Percentiles rank a stretch among this genome's conserved stretches.
Evolutionary conservation across 148 eudicot genomes (phyloP).

Genomic region (Amaranthus cruentus): DNA sequence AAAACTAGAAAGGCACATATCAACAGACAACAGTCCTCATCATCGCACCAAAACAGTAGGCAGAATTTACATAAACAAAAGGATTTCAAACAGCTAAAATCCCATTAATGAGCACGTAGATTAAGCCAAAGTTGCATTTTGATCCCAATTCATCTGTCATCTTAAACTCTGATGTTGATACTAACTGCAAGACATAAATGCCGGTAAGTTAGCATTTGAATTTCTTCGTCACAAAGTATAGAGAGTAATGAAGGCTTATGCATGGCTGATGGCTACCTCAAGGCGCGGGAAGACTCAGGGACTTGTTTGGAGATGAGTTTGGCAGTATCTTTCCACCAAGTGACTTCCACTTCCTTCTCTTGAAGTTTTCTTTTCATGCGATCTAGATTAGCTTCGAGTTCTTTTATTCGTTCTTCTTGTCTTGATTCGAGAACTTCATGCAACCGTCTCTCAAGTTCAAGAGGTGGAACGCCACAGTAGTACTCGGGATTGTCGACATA

Average conservation of each 20-base stretch:
- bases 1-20: not conserved
- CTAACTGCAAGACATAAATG: constrained; percentile 19
- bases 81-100: constrained; percentile 6
- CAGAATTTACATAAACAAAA: constrained; percentile 2
- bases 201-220: not conserved
- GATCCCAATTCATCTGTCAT: not conserved
- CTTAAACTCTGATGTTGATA: not conserved
- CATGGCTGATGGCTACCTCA: constrained; percentile 13
- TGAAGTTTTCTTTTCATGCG: constrained; percentile 35
- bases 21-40: not conserved
- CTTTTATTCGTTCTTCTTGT: constrained; percentile 56
- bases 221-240: not conserved
- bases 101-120: not conserved
- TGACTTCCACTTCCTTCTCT: constrained; percentile 52
- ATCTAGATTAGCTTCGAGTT: constrained; percentile 57
- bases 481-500: constrained; percentile 22
- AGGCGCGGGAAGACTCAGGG: constrained; percentile 36
- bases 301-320: constrained; percentile 46
- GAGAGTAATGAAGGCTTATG: not conserved
- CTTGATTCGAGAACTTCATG: constrained; percentile 56
- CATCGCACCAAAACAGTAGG: not conserved
- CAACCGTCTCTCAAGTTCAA: constrained; percentile 59
- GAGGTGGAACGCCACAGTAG: constrained; percentile 46
- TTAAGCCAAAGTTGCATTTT: not conserved
- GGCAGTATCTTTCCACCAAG: constrained; percentile 69